A percentile compares a stretch with the other conserved stretches of the same genome.
Conservation (phyloP, 768 basidiomycete genomes). For the Hericium coralloides region DNA sequence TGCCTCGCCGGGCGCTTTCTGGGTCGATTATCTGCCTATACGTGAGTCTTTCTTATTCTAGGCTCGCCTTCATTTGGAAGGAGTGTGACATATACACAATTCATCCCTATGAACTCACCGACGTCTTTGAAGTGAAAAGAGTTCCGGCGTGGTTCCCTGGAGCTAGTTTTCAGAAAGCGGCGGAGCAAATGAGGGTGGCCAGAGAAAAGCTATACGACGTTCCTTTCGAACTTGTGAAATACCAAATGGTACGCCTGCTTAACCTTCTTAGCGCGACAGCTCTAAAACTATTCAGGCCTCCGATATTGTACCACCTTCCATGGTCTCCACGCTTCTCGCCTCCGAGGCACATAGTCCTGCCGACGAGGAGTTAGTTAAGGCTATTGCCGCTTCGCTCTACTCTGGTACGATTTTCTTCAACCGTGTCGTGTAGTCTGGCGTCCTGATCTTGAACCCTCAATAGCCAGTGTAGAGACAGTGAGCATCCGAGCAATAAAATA, state of each 20-base stretch:
- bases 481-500: conserved; percentile 11
- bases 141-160: conserved; percentile 65
- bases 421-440: no score
- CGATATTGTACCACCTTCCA: neutral
- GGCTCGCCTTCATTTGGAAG: no score
- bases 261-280: conserved; percentile 2
- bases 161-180: conserved; percentile 54
- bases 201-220: conserved; percentile 56
- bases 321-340: neutral
- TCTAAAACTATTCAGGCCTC: neutral
- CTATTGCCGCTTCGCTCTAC: conserved; percentile 1
- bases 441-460: conserved; percentile 28
- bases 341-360: neutral
- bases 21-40: neutral
- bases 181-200: conserved; percentile 50
- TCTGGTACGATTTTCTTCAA: conserved; percentile 2
- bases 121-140: conserved; percentile 30
- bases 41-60: neutral
- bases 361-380: neutral
- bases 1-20: conserved; percentile 22
- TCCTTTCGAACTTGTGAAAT: conserved; percentile 52
- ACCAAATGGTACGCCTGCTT: conserved; percentile 36
- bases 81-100: no score
- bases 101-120: no score
- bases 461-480: conserved; percentile 56